Base-by-base conservation (phyloP, 2,329 filamentous ascomycete genomes). In the Penicillium polonicum region DNA sequence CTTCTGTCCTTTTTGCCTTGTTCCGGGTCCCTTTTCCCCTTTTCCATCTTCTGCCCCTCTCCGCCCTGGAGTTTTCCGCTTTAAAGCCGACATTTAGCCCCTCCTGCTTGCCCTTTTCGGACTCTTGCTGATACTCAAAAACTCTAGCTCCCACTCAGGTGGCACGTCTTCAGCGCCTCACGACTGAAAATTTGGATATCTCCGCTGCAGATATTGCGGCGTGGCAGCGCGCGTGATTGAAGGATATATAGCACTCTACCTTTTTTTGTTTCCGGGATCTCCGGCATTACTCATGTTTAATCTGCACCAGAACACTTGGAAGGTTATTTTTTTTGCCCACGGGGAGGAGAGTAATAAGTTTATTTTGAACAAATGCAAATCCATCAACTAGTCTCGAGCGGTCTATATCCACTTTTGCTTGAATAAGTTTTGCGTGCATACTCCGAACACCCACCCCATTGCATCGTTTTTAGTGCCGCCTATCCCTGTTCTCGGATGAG, bases 161-260 rank as follows among this genome's bases (percentile, higher is more conserved):
- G 31, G 59, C 60, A 5, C 66, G 58, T 33, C 61, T 72, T 7
- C 67, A 68, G 39, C 60, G 51, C 39, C 60, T 74, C 27, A 65
- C 67, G 13, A 55, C 60, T 17, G 70, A 74, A 46, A 72, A 72
- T 31, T 57, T 73, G 23, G 71, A 68, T 51, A 72, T 74, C 31
- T 66, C 71, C 6, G 49, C 61, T 6, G 64, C 63, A 4, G 70
- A 73, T 25, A 73, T 74, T 51, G 65, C 65, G 9, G 61, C 61
- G n/a, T 72, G 70, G 70, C 69, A 73, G 52, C 23, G 48, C 27
- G 59, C 54, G 23, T 67, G 57, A 67, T 41, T 5, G 46, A 43
- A 39, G 17, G 48, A 27, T 9, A 36, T 25, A 27, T 19, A 48
- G 51, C 10, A 10, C 25, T 42, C 27, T 31, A 2, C 10, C 13